phyloP scores from a whole-genome alignment of 306 rosid species.

The Gastrolobium bilobum region DNA sequence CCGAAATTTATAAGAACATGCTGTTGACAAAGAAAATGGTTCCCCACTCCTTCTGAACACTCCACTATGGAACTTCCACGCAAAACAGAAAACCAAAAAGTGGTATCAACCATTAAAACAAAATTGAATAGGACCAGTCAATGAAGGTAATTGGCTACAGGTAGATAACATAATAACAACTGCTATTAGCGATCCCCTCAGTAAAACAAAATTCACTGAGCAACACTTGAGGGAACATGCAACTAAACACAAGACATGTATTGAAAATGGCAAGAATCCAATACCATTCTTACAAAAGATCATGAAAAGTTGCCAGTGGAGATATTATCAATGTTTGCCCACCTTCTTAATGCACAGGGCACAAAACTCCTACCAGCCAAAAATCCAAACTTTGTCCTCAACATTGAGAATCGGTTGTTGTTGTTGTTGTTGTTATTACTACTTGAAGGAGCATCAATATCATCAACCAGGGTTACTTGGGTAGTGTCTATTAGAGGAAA shows the following conservation, averaged over 20 bases:
- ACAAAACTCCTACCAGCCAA: slow-evolving; percentile 65
- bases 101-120: slow-evolving; percentile 15
- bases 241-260: slow-evolving; percentile 14
- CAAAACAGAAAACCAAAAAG: background rate
- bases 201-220: slow-evolving; percentile 4
- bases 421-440: slow-evolving; percentile 50
- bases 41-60: slow-evolving; percentile 8
- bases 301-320: slow-evolving; percentile 48
- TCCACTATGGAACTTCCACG: slow-evolving; percentile 30
- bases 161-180: slow-evolving; percentile 8
- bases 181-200: background rate
- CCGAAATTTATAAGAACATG: background rate
- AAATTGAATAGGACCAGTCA: slow-evolving; percentile 16
- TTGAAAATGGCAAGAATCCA: slow-evolving; percentile 35
- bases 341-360: slow-evolving; percentile 73
- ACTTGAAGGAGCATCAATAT: slow-evolving; percentile 54
- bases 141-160: slow-evolving; percentile 38
- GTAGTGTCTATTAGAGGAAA: slow-evolving; percentile 36
- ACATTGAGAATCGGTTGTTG: slow-evolving; percentile 57
- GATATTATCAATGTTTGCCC: slow-evolving; percentile 58
- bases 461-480: slow-evolving; percentile 46
- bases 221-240: slow-evolving; percentile 33
- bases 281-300: slow-evolving; percentile 34
- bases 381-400: slow-evolving; percentile 67
- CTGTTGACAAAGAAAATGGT: slow-evolving; percentile 6